Evolutionary conservation across 352 stramenopile genomes (phyloP).

Genomic region (Plasmopara muralis): DNA sequence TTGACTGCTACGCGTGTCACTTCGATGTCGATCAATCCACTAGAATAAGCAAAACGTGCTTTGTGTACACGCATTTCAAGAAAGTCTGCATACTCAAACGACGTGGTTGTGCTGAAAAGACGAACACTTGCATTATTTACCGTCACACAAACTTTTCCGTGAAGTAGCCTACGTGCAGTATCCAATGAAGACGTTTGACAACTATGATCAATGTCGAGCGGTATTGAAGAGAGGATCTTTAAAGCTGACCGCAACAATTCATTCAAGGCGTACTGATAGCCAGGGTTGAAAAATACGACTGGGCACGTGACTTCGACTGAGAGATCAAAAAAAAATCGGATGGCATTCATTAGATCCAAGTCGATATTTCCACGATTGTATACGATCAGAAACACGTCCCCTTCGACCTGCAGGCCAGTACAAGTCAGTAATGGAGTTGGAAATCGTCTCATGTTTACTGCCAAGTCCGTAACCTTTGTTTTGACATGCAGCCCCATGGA

Average conservation of each 20-base stretch:
- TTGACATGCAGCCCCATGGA: conserved; percentile 29
- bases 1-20: conserved; percentile 44
- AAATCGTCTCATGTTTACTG: conserved; percentile 41
- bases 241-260: conserved; percentile 35
- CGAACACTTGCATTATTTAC: conserved; percentile 39
- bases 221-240: conserved; percentile 28
- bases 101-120: conserved; percentile 35
- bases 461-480: conserved; percentile 25
- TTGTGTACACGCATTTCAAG: conserved; percentile 39
- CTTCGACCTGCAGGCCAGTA: conserved; percentile 24
- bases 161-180: conserved; percentile 48
- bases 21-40: conserved; percentile 29
- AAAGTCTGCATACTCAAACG: conserved; percentile 50
- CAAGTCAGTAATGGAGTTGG: conserved; percentile 40
- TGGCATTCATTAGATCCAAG: conserved; percentile 18
- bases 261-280: conserved; percentile 45
- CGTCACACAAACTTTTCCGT: conserved; percentile 37
- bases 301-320: conserved; percentile 25
- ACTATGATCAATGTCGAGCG: conserved; percentile 43
- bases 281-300: conserved; percentile 45
- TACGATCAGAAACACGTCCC: conserved; percentile 31
- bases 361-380: conserved; percentile 10
- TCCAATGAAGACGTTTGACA: conserved; percentile 37
- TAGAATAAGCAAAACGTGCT: conserved; percentile 27
- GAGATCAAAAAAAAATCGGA: conserved; percentile 42